A percentile compares a stretch with the other conserved stretches of the same genome.
phyloP scores from a whole-genome alignment of 495 filamentous ascomycete genomes.

The Trypethelium eluteriae region DNA sequence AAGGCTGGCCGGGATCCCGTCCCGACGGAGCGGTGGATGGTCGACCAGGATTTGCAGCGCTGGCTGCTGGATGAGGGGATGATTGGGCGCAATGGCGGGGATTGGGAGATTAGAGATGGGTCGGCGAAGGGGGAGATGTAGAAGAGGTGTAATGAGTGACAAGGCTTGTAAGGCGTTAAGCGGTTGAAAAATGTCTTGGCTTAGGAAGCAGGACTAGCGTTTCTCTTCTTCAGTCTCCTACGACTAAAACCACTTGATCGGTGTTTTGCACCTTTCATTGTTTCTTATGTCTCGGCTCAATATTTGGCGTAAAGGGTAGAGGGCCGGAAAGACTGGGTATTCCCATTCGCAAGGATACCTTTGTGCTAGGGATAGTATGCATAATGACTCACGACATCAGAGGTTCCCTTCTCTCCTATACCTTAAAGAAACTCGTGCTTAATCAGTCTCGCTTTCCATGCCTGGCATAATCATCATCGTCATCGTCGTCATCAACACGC shows the following conservation, averaged over 20 bases:
- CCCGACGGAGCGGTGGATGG: conserved; percentile 33
- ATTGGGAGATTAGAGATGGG: conserved; percentile 9
- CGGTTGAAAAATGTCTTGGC: not conserved
- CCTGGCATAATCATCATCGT: not conserved
- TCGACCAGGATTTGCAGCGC: conserved; percentile 43
- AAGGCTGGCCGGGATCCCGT: conserved; percentile 27
- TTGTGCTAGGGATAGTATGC: not conserved
- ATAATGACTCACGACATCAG: not conserved
- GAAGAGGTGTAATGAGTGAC: not conserved
- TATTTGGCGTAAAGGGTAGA: not conserved
- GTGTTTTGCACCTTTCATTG: not conserved
- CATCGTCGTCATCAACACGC: not conserved
- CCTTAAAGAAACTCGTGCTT: not conserved
- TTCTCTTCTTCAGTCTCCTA: not conserved
- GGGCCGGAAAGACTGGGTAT: not conserved
- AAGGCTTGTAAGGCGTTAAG: not conserved
- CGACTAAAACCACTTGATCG: not conserved
- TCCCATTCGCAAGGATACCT: not conserved
- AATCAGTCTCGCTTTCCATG: not conserved
- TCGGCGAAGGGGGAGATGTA: not conserved
- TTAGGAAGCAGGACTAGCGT: not conserved
- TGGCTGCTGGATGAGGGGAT: conserved; percentile 50
- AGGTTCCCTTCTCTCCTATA: not conserved
- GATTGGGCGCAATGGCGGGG: conserved; percentile 17
- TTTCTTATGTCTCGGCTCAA: not conserved